Evolutionary conservation across 805 yeast genomes (phyloP), one percentile per base, ranked within the genome.

Genomic region (Candida railenensis): DNA sequence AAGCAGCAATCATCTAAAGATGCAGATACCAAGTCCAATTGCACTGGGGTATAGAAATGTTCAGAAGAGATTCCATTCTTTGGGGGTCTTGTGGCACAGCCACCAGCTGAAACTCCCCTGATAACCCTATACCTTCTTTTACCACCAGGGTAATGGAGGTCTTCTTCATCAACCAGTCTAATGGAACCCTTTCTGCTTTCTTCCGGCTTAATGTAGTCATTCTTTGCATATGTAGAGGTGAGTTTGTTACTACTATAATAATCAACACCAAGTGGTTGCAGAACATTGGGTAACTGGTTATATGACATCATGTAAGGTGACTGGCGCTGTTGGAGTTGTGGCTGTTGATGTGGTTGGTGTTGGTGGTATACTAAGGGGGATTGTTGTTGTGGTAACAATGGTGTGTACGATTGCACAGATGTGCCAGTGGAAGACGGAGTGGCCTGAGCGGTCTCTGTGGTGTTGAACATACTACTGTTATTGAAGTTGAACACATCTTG

Each of bases 31-130:
- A 81, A 54, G n/a, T 66, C 61, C 41, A 82, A 62, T 45, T 69
- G 69, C 32, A 78, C 83, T n/a, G 82, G 82, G 47, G 58, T 55
- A 46, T 61, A 48, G 22, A 36, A 36, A 16, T 36, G 39, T 36
- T 52, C 56, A 16, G 22, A 15, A 18, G 55, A 52, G 7, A 65
- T 55, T 5, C 67, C 51, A 22, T 65, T 59, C 50, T 71, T 75
- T 20, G 85, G 85, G 2, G 85, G 85, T 45, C 76, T 71, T 1
- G 82, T 76, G 12, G 73, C 66, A 30, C 78, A 66, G 0, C 85
- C 85, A 18, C 86, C 85, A 2, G 83, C 79, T 28, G 79, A 74
- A 4, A 80, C 64, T 12, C 86, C 86, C 50, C 87, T 66, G 5
- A 80, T 69, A 3, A 81, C 74, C 32, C 76, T 69, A 53, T 67